Percentiles rank a stretch among this genome's conserved stretches.
Evolutionary conservation across 257 asterid genomes (phyloP).

Genomic region (Eustoma russellianum): DNA sequence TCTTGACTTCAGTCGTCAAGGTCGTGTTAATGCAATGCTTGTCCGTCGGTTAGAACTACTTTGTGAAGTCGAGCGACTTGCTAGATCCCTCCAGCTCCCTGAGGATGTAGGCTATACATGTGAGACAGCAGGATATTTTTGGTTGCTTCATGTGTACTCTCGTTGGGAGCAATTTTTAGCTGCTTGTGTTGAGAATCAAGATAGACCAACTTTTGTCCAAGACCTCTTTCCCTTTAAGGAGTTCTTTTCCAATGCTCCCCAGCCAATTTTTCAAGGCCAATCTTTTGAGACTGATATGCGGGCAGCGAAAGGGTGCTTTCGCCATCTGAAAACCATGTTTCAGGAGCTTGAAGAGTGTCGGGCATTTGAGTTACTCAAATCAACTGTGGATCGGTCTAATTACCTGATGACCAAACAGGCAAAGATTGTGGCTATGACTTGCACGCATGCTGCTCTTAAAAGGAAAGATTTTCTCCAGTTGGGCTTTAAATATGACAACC

Average conservation of each 20-base stretch:
- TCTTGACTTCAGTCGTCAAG: conserved; percentile 98
- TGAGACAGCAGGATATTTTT: conserved; percentile 95
- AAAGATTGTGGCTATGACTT: conserved; percentile 97
- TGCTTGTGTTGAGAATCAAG: conserved; percentile 60
- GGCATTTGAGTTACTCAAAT: conserved; percentile 95
- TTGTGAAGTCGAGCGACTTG: conserved; percentile 91
- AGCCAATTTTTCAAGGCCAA: conserved; percentile 60
- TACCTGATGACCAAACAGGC: conserved; percentile 98
- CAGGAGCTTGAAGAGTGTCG: conserved; percentile 99
- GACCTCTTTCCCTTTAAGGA: conserved; percentile 93
- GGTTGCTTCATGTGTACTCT: conserved; percentile 96
- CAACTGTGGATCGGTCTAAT: conserved; percentile 87
- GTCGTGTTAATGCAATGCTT: conserved; percentile 98
- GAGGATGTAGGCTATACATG: conserved; percentile 98
- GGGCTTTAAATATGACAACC: conserved; percentile 92
- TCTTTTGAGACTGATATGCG: conserved; percentile 83
- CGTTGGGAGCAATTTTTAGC: conserved; percentile 94
- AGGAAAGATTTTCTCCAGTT: conserved; percentile 87
- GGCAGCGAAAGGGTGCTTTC: conserved; percentile 91
- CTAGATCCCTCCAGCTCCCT: conserved; percentile 80
- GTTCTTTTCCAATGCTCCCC: conserved; percentile 69
- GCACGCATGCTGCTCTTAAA: conserved; percentile 98
- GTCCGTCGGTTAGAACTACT: conserved; percentile 92
- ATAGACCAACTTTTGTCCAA: conserved; percentile 56
- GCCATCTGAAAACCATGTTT: conserved; percentile 87